Evolutionary conservation across 1,139 yeast genomes (phyloP).

Genomic region (Saccharomycopsis phalli): DNA sequence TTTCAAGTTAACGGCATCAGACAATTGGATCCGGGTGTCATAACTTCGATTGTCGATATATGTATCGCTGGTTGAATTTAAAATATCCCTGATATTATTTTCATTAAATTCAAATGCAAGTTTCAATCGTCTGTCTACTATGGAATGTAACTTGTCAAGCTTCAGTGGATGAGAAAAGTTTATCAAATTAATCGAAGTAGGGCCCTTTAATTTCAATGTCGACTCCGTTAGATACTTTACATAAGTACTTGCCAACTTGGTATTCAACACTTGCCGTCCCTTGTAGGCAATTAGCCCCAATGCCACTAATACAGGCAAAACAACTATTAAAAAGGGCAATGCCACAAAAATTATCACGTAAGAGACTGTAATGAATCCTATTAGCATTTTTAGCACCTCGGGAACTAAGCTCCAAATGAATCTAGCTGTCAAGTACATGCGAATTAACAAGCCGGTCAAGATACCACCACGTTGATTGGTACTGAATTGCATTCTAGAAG

Average conservation of each 20-base stretch:
- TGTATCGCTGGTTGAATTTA: not conserved
- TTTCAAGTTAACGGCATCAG: slow-evolving; percentile 3
- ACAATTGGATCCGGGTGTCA: slow-evolving; percentile 8
- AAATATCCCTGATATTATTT: slow-evolving; percentile 9
- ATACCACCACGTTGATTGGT: not conserved
- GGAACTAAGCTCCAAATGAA: slow-evolving; percentile 16
- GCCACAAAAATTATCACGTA: slow-evolving; percentile 17
- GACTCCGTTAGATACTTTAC: slow-evolving; percentile 5
- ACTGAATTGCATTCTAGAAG: not conserved
- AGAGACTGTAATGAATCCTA: slow-evolving; percentile 12
- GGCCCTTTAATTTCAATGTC: slow-evolving; percentile 2
- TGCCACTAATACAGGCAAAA: slow-evolving; percentile 12
- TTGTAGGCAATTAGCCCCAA: slow-evolving; percentile 3
- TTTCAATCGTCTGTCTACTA: slow-evolving; percentile 6
- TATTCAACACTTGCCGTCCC: slow-evolving; percentile 1
- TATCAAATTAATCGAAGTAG: not conserved
- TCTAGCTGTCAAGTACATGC: not conserved
- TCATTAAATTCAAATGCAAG: slow-evolving; percentile 18
- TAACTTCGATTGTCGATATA: slow-evolving; percentile 12
- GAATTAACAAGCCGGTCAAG: not conserved
- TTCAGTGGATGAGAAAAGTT: slow-evolving; percentile 12
- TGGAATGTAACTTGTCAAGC: slow-evolving; percentile 7
- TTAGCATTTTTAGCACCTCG: slow-evolving; percentile 11
- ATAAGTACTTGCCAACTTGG: slow-evolving; percentile 4
- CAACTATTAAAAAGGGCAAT: slow-evolving; percentile 14